These are phyloP conservation scores for Cercospora sojina DNA, from an alignment of 2,329 filamentous ascomycete genomes.

Conservation along the genomic window DNA sequence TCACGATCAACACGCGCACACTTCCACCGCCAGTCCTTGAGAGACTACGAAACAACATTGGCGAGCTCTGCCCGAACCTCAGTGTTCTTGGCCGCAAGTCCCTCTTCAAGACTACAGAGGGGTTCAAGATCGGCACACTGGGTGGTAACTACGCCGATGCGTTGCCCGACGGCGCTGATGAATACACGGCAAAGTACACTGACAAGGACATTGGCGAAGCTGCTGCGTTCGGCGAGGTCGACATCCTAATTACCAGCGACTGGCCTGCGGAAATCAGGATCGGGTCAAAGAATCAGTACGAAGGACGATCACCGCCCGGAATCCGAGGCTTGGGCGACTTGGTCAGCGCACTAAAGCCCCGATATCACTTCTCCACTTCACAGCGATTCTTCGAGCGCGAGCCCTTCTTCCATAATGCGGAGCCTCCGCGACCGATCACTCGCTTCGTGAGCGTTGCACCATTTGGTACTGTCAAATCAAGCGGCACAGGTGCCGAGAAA, in stretches of 20 bases:
- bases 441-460: constrained; percentile 87
- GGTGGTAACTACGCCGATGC: constrained; percentile 58
- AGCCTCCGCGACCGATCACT: constrained; percentile 60
- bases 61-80: constrained; percentile 82
- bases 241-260: constrained; percentile 81
- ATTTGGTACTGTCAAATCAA: constrained; percentile 59
- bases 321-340: constrained; percentile 68
- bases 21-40: constrained; percentile 71
- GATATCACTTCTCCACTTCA: constrained; percentile 81
- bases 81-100: constrained; percentile 86
- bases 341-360: constrained; percentile 76
- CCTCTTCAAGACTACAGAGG: constrained; percentile 84
- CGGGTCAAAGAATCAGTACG: constrained; percentile 22
- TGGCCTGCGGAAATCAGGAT: constrained; percentile 76
- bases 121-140: constrained; percentile 80
- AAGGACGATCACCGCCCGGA: constrained; percentile 41
- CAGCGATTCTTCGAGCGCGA: constrained; percentile 84
- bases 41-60: constrained; percentile 68
- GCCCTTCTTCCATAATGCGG: constrained; percentile 71
- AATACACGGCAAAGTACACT: constrained; percentile 74
- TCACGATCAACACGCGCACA: constrained; percentile 72
- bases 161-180: constrained; percentile 48
- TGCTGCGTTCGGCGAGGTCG: constrained; percentile 69
- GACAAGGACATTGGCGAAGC: constrained; percentile 60
- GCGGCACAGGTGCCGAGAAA: constrained; percentile 52